Conservation (phyloP, 2,329 filamentous ascomycete genomes). For the Colletotrichum agaves region DNA sequence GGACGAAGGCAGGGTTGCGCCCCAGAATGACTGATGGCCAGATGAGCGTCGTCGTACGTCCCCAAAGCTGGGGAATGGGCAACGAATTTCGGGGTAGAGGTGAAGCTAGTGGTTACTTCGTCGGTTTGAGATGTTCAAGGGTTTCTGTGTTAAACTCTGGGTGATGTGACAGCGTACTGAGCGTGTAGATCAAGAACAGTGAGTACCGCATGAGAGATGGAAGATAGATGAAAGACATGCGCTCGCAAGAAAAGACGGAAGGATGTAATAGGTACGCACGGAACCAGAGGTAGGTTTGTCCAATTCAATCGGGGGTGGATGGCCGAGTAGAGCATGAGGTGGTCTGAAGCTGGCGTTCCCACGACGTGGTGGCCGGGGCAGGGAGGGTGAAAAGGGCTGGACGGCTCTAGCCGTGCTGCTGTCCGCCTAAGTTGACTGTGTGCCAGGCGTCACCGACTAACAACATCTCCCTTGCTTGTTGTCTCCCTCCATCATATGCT, state of each 20-base stretch:
- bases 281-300: constrained; percentile 15
- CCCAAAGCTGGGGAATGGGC: neutral
- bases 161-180: neutral
- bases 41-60: neutral
- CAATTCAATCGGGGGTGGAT: constrained; percentile 21
- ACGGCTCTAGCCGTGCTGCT: constrained; percentile 25
- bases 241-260: constrained; percentile 10
- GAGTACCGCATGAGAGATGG: neutral
- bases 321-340: constrained; percentile 26
- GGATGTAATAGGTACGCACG: constrained; percentile 6
- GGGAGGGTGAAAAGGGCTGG: constrained; percentile 28
- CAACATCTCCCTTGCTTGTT: constrained; percentile 31
- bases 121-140: neutral
- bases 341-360: constrained; percentile 35
- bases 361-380: constrained; percentile 29
- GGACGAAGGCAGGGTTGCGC: neutral
- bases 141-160: neutral
- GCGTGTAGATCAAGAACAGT: neutral
- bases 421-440: constrained; percentile 30
- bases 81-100: neutral
- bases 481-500: constrained; percentile 16
- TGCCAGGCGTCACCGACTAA: constrained; percentile 28
- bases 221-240: constrained; percentile 1
- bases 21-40: neutral
- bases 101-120: constrained; percentile 5